A percentile compares a stretch with the other conserved stretches of the same genome.
These are phyloP conservation scores for Ordospora pajunii DNA, from an alignment of 371 early-diverging fungal species.

Conservation along the genomic window DNA sequence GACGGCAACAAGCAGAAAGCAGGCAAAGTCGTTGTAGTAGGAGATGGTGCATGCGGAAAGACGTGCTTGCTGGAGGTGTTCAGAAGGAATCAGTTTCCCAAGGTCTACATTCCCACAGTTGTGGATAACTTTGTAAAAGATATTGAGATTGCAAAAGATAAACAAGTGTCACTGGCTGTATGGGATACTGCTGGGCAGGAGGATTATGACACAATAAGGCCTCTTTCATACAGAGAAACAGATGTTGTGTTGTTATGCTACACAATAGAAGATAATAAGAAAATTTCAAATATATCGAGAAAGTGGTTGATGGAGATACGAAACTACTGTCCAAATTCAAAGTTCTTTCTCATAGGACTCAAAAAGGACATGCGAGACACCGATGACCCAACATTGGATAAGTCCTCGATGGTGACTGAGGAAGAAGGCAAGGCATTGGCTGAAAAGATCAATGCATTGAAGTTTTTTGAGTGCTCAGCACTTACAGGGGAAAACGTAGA, in stretches of 20 bases:
- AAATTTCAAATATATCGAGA: slow-evolving; percentile 56
- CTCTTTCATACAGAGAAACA: slow-evolving; percentile 61
- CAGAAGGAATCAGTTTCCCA: slow-evolving; percentile 60
- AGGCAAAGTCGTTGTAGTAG: slow-evolving; percentile 62
- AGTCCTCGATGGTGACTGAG: slow-evolving; percentile 42
- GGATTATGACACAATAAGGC: slow-evolving; percentile 62
- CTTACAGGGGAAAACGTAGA: slow-evolving; percentile 58
- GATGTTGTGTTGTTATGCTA: slow-evolving; percentile 61
- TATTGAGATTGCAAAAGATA: slow-evolving; percentile 35
- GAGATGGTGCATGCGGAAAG: slow-evolving; percentile 63
- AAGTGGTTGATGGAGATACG: slow-evolving; percentile 62
- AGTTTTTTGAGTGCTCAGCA: slow-evolving; percentile 61
- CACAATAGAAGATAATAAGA: slow-evolving; percentile 61
- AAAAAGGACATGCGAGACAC: slow-evolving; percentile 60
- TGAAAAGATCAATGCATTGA: slow-evolving; percentile 53
- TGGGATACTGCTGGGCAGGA: slow-evolving; percentile 64
- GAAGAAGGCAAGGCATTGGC: slow-evolving; percentile 55
- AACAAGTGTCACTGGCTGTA: slow-evolving; percentile 57
- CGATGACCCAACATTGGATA: slow-evolving; percentile 20
- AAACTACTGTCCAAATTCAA: slow-evolving; percentile 59
- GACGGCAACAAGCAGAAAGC: neutral
- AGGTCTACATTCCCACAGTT: slow-evolving; percentile 62
- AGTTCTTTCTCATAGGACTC: slow-evolving; percentile 58
- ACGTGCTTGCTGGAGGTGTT: slow-evolving; percentile 63
- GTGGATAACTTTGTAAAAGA: slow-evolving; percentile 62